Base-by-base conservation (phyloP, 768 basidiomycete species). In the Ramaria rubella region DNA sequence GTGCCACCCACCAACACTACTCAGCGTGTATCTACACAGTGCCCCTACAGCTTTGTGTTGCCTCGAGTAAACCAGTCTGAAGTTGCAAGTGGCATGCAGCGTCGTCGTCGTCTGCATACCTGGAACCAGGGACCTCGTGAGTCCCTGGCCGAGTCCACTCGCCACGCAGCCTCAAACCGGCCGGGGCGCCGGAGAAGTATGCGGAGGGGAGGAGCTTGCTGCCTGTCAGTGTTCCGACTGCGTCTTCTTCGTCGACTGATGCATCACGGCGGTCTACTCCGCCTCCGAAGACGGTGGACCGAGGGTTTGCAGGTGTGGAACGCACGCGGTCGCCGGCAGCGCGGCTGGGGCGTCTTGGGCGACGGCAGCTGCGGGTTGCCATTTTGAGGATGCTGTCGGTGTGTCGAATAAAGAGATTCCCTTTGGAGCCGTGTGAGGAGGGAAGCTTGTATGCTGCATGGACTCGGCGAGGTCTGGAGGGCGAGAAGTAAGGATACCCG, bases 301-400 rank as follows among this genome's bases (percentile, higher is more conserved):
- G 46, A 3, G n/a, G 6, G n/a, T 42, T n/a, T 42, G n/a, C 46
- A 19, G 27, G 23, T 26, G 26, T 29, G 8, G 46, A 48, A 6
- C 9, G 9, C 29, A 31, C 27, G 29, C 33, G 49, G 17, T 51
- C 49, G 11, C 33, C 49, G 24, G 29, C 21, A n/a, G 29, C 14
- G 4, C 49, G 49, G n/a, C 49, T 36, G 9, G 49, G 49, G 15
- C 49, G 27, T 48, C 46, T 48, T 48, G 46, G 46, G 46, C 46
- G 2, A 48, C 46, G 6, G 46, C 29, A 2, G 46, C 46, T 14
- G 27, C 26, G 23, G 46, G 46, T 48, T 8, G 23, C 17, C 26
- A 48, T 9, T 26, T 5, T 12, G 24, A 27, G 15, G 46, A 48
- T 27, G 46, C 19, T 21, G 33, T n/a, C n/a, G n/a, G n/a, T n/a